Evolutionary conservation across 176 grass and related monocot species (phyloP), one percentile per base, ranked within the genome.

Genomic region (Puccinellia tenuiflora): DNA sequence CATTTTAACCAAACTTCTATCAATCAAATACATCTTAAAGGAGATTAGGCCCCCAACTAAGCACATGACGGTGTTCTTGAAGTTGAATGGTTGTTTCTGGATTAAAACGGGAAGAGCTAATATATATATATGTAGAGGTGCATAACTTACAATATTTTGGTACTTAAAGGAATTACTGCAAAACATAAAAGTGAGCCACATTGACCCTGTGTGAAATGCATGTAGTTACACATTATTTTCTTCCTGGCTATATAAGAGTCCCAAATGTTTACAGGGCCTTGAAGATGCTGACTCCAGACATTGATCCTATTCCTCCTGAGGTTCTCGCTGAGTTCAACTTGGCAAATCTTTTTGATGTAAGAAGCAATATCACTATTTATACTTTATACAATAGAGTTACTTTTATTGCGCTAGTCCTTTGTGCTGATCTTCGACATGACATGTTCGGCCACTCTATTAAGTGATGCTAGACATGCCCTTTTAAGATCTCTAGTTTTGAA

Each of bases 291-390:
- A 93, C 61, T 51, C 73, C 75, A 57, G 87, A 89, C 33, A 89
- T 98, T 60, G 96, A 98, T 83, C 96, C 96, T 84, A 83, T 98
- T 40, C 96, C 96, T 85, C 68, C 80, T 30, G 90, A 93, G 77
- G 85, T 98, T 91, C 90, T 91, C 18, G 51, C 70, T n/a, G 90
- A 98, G 34, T 95, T 98, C 87, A 93, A 93, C 78, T 88, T 98
- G 81, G 76, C 82, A 68, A 91, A 93, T 79, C 88, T 98, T 28
- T 90, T 85, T 82, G 88, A 98, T 83, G 92, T 98, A 93, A 93
- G 69, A 26, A 73, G 88, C 68, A 79, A 68, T 30, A 29, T 4
- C 33, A 35, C 50, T 45, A 83, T 62, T 83, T 83, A 33, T 90
- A 74, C 18, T 89, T 69, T 25, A 84, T 72, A 57, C 68, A 25